phyloP scores from a whole-genome alignment of 2,329 filamentous ascomycete species.

The Exophiala bonariae region DNA sequence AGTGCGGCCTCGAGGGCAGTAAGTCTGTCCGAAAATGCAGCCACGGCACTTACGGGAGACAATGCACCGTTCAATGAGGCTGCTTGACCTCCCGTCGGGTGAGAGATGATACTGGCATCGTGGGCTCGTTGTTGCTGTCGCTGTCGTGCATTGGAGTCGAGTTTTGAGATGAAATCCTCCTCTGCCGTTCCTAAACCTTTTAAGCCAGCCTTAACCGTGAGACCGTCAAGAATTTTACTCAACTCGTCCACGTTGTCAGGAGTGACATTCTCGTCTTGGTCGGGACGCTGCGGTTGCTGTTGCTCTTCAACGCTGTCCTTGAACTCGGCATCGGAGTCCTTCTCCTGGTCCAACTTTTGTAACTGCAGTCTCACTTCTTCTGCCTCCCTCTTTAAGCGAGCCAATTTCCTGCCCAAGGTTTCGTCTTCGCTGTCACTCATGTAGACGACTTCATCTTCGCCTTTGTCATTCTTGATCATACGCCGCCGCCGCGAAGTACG shows the following conservation, averaged over 20 bases:
- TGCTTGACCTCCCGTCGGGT: neutral
- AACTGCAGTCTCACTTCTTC: constrained; percentile 66
- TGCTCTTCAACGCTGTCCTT: constrained; percentile 37
- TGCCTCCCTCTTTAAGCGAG: constrained; percentile 78
- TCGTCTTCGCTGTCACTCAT: constrained; percentile 69
- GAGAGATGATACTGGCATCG: neutral
- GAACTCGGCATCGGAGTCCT: constrained; percentile 41
- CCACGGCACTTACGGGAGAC: constrained; percentile 70
- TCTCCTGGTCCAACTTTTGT: constrained; percentile 49
- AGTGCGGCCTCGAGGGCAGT: constrained; percentile 76
- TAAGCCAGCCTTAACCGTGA: constrained; percentile 14
- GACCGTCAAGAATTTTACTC: constrained; percentile 65
- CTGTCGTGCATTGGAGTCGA: constrained; percentile 10
- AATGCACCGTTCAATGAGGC: constrained; percentile 33
- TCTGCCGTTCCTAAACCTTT: constrained; percentile 14
- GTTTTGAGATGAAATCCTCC: constrained; percentile 22
- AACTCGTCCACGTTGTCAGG: constrained; percentile 63
- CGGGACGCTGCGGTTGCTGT: constrained; percentile 40
- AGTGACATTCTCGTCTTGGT: constrained; percentile 39
- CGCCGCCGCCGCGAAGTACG: constrained; percentile 67
- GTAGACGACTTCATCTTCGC: constrained; percentile 66
- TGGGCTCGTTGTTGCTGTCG: neutral
- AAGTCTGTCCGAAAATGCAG: constrained; percentile 84
- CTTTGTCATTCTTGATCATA: constrained; percentile 36
- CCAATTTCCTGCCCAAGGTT: constrained; percentile 73